phyloP scores from a whole-genome alignment of 2,329 filamentous ascomycete species.

The Fusarium floridanum region DNA sequence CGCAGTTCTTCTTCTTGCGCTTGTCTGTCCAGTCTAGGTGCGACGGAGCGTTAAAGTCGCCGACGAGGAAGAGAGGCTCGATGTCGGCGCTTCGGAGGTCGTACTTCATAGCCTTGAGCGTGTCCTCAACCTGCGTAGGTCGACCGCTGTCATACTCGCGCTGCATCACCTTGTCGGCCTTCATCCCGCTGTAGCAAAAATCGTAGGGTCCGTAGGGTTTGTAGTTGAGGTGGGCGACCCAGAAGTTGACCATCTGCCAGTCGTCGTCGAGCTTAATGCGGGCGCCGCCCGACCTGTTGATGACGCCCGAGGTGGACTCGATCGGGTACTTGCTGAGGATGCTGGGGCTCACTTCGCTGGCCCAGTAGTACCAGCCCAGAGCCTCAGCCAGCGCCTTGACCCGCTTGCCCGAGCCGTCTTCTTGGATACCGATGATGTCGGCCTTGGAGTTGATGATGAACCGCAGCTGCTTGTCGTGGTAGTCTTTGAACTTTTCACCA shows the following conservation, averaged over 20 bases:
- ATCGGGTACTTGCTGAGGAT: slow-evolving; percentile 56
- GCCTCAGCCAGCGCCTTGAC: slow-evolving; percentile 50
- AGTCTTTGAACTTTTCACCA: slow-evolving; percentile 50
- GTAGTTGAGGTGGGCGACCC: slow-evolving; percentile 52
- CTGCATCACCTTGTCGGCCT: slow-evolving; percentile 49
- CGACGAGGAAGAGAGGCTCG: slow-evolving; percentile 53
- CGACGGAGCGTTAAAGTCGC: slow-evolving; percentile 58
- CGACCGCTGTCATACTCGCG: slow-evolving; percentile 52
- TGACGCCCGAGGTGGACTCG: slow-evolving; percentile 40
- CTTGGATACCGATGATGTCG: slow-evolving; percentile 55
- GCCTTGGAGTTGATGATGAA: slow-evolving; percentile 48
- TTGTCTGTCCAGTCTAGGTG: slow-evolving; percentile 56
- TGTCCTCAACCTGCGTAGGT: slow-evolving; percentile 51
- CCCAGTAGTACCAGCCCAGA: slow-evolving; percentile 54
- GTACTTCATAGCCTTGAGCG: slow-evolving; percentile 47
- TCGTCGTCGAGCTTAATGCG: slow-evolving; percentile 50
- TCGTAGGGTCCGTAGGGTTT: slow-evolving; percentile 57
- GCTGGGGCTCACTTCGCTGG: slow-evolving; percentile 46
- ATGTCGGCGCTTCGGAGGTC: slow-evolving; percentile 47
- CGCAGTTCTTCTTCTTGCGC: slow-evolving; percentile 50
- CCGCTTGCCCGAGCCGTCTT: slow-evolving; percentile 45
- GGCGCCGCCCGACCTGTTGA: slow-evolving; percentile 40
- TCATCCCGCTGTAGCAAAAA: slow-evolving; percentile 54
- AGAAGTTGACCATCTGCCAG: slow-evolving; percentile 49
- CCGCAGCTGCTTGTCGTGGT: slow-evolving; percentile 53